phyloP scores from a whole-genome alignment of 2,329 filamentous ascomycete genomes.

The Stromatinia cepivora region DNA sequence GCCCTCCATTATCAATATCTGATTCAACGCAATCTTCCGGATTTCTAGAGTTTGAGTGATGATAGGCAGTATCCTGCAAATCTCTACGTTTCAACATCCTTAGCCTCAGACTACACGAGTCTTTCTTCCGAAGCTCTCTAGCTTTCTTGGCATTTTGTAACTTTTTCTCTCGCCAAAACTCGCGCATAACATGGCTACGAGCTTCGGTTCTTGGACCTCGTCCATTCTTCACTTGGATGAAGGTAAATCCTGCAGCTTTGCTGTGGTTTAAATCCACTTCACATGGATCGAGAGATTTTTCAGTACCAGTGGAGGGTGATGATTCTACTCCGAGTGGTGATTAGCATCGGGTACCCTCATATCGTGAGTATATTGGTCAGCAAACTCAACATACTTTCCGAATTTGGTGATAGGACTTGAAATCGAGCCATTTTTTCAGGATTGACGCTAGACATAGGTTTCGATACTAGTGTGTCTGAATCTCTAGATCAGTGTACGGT shows the following conservation, averaged over 20 bases:
- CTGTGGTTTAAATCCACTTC: neutral
- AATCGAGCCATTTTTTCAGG: neutral
- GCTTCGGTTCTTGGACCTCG: slow-evolving; percentile 1
- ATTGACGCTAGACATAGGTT: neutral
- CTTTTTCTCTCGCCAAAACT: slow-evolving; percentile 15
- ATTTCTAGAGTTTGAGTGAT: neutral
- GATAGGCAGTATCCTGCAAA: neutral
- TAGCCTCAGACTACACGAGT: neutral
- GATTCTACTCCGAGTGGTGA: neutral
- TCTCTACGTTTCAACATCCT: neutral
- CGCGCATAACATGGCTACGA: slow-evolving; percentile 17
- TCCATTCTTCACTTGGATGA: slow-evolving; percentile 5
- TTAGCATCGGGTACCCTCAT: neutral
- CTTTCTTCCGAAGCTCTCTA: neutral
- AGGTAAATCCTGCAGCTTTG: neutral
- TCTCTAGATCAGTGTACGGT: neutral
- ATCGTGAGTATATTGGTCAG: neutral
- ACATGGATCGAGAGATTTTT: too few relatives aligned
- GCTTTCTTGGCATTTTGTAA: neutral
- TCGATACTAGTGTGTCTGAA: neutral
- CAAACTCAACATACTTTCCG: neutral
- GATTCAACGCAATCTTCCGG: neutral
- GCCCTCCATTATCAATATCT: neutral
- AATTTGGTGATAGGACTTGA: neutral
- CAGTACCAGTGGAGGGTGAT: neutral